Conservation (phyloP, 257 asterid species). For the Paulownia fortunei region DNA sequence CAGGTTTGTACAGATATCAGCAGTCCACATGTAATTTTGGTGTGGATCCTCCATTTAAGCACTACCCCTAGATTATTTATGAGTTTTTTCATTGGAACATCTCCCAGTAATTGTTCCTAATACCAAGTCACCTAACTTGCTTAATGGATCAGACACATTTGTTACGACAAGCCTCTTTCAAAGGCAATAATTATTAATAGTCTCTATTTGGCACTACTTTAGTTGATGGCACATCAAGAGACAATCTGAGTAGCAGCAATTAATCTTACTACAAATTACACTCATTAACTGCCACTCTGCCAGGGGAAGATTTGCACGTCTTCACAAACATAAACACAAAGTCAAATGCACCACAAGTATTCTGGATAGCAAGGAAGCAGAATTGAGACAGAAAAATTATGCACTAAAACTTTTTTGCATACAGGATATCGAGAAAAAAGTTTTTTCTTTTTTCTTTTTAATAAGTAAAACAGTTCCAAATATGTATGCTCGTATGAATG, state of each 20-base stretch:
- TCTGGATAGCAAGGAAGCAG: conserved; percentile 16
- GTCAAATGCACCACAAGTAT: conserved; percentile 7
- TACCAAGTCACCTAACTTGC: conserved; percentile 25
- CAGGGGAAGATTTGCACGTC: conserved; percentile 19
- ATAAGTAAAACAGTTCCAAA: background rate
- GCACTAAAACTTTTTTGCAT: background rate
- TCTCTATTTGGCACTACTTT: background rate
- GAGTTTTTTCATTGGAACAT: conserved; percentile 10
- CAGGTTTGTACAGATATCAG: background rate
- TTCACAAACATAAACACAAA: background rate
- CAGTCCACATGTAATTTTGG: background rate
- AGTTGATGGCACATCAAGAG: conserved; percentile 1
- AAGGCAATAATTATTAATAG: background rate
- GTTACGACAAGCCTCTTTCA: background rate
- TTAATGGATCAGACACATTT: background rate
- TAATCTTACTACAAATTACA: background rate
- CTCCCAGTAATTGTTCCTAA: background rate
- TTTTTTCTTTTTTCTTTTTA: background rate
- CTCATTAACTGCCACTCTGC: background rate
- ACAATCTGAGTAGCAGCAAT: background rate
- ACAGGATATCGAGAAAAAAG: background rate
- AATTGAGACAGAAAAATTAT: background rate
- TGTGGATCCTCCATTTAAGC: conserved; percentile 2
- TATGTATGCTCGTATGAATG: background rate
- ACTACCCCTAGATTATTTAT: background rate